Evolutionary conservation across 163 green algal species (phyloP).

Genomic region (Chlorella variabilis): DNA sequence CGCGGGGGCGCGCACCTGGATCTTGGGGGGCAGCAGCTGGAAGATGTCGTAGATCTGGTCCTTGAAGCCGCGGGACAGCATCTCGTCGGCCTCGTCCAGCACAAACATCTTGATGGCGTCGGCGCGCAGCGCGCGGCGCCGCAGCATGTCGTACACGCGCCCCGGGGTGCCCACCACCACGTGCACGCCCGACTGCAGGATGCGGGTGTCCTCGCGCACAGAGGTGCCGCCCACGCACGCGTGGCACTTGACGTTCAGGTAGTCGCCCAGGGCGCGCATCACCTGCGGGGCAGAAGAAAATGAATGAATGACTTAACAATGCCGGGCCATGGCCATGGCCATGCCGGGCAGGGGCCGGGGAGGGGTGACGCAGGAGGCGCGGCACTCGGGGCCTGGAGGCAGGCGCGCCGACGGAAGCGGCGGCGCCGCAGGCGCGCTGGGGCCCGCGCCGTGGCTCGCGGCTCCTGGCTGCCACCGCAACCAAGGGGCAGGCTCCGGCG

Average conservation of each 20-base stretch:
- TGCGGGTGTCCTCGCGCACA: constrained; percentile 97
- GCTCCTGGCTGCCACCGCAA: no score
- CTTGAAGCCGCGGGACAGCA: constrained; percentile 99
- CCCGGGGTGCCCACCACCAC: constrained; percentile 99
- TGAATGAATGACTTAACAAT: no score
- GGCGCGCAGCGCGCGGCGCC: constrained; percentile 91
- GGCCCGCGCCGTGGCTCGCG: no score
- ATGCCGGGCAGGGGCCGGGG: no score
- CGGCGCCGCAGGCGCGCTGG: no score
- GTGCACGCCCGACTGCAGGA: constrained; percentile 94
- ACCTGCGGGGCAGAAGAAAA: constrained; percentile 70
- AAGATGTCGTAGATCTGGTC: constrained; percentile 99
- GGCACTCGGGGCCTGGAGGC: no score
- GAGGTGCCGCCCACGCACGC: constrained; percentile 98
- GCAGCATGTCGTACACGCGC: constrained; percentile 99
- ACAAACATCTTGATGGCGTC: constrained; percentile 99
- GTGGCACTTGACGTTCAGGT: constrained; percentile 99
- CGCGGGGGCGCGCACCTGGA: constrained; percentile 89
- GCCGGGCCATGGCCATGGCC: no score
- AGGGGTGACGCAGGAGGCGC: no score
- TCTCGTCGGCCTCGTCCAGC: constrained; percentile 99
- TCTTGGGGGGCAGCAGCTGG: constrained; percentile 99
- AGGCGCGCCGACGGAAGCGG: no score
- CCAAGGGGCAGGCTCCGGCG: no score
- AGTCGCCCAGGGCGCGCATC: constrained; percentile 97